Conservation (phyloP, 306 rosid species). For the Rosa multiflora region DNA sequence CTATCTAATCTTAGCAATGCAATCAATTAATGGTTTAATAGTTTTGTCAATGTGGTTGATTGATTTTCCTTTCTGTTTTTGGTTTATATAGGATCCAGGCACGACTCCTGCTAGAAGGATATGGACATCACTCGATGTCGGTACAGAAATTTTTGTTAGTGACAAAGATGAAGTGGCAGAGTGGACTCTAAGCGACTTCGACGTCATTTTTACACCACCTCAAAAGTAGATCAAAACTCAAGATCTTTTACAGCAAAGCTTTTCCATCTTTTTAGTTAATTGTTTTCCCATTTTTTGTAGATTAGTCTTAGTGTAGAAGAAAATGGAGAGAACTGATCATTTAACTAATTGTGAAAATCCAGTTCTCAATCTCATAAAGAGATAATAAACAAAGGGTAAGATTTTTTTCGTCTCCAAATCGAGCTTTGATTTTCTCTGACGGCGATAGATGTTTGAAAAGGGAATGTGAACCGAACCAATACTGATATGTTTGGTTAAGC, state of each 20-base stretch:
- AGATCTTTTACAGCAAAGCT: not conserved
- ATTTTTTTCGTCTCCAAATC: not conserved
- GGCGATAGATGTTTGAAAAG: not conserved
- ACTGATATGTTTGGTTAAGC: not conserved
- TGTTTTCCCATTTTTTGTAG: not conserved
- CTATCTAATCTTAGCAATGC: not conserved
- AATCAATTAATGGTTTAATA: not conserved
- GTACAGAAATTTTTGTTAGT: constrained; percentile 72
- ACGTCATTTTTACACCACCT: constrained; percentile 40
- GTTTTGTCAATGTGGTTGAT: not conserved
- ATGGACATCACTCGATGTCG: constrained; percentile 71
- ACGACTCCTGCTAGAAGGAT: constrained; percentile 61
- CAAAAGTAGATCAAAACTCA: not conserved
- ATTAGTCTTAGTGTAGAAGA: not conserved
- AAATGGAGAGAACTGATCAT: constrained; percentile 2
- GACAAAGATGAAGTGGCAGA: constrained; percentile 69
- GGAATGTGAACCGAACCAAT: not conserved
- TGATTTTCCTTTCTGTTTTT: not conserved
- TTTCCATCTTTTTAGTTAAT: not conserved
- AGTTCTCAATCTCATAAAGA: not conserved
- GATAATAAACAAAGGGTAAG: not conserved
- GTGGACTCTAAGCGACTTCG: constrained; percentile 67
- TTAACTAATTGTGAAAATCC: constrained; percentile 11
- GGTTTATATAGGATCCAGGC: constrained; percentile 57
- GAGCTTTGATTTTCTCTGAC: not conserved